A percentile compares a stretch with the other conserved stretches of the same genome.
Evolutionary conservation across 2,329 filamentous ascomycete species (phyloP).

Genomic region (Paramyrothecium roridum): DNA sequence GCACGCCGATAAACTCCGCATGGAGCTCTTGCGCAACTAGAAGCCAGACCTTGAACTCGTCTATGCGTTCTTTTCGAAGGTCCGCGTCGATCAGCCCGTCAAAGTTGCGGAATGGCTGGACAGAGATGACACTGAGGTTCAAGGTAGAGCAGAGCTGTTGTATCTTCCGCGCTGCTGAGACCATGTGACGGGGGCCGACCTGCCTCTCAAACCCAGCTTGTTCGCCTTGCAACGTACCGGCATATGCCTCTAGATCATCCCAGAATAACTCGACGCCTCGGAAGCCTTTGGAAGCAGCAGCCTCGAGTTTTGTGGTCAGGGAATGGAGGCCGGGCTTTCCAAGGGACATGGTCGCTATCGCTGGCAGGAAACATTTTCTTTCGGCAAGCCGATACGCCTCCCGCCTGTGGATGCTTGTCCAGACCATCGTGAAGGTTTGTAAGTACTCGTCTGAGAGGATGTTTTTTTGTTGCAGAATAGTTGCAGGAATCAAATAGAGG

Average conservation of each 20-base stretch:
- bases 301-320: constrained; percentile 13
- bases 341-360: constrained; percentile 18
- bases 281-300: constrained; percentile 10
- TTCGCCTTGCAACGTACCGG: neutral
- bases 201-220: neutral
- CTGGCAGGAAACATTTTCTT: constrained; percentile 1
- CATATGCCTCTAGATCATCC: constrained; percentile 13
- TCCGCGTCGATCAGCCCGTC: constrained; percentile 9
- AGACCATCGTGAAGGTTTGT: neutral
- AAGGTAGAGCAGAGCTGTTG: constrained; percentile 3
- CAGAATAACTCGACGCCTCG: constrained; percentile 15
- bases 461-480: neutral
- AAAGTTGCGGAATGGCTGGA: constrained; percentile 16
- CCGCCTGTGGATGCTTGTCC: neutral
- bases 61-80: neutral
- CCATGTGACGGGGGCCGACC: constrained; percentile 4
- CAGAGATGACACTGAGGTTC: constrained; percentile 9
- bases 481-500: too few species aligned
- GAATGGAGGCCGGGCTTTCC: constrained; percentile 8
- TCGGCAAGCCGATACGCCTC: neutral
- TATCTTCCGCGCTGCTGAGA: constrained; percentile 6
- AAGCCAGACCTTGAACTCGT: constrained; percentile 10
- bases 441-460: neutral
- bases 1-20: constrained; percentile 14
- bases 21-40: constrained; percentile 7